Conservation (phyloP, 495 filamentous ascomycete genomes). For the Cudoniella acicularis region DNA sequence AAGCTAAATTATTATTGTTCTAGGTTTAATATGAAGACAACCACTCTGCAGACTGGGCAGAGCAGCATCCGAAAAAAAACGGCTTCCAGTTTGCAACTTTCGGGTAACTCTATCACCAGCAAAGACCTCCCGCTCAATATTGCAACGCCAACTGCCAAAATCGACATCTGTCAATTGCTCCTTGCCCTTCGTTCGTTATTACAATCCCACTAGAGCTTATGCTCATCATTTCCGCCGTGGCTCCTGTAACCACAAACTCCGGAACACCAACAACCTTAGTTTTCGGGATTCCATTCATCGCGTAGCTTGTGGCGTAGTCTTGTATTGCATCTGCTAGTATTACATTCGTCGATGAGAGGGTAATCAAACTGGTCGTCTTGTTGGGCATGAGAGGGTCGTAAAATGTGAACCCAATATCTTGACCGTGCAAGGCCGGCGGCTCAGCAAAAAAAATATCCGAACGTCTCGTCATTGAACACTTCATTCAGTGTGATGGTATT, state of each 20-base stretch:
- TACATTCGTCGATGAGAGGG: constrained; percentile 32
- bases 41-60: no score
- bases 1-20: no score
- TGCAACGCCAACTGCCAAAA: neutral
- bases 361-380: constrained; percentile 20
- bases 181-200: neutral
- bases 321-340: constrained; percentile 50
- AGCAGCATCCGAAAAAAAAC: no score
- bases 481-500: constrained; percentile 39
- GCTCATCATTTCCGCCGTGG: neutral
- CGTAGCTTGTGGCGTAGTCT: constrained; percentile 56
- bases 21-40: no score
- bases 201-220: neutral
- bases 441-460: constrained; percentile 58
- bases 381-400: constrained; percentile 38
- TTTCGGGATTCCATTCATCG: constrained; percentile 6
- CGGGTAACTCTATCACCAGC: no score
- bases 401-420: constrained; percentile 49
- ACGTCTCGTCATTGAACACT: constrained; percentile 48
- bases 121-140: constrained; percentile 6
- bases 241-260: neutral
- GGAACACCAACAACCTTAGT: neutral
- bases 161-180: neutral
- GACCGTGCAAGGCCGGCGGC: constrained; percentile 49
- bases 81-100: no score